Evolutionary conservation across 129 eudicot species (phyloP).

Genomic region (Helianthus tuberosus): DNA sequence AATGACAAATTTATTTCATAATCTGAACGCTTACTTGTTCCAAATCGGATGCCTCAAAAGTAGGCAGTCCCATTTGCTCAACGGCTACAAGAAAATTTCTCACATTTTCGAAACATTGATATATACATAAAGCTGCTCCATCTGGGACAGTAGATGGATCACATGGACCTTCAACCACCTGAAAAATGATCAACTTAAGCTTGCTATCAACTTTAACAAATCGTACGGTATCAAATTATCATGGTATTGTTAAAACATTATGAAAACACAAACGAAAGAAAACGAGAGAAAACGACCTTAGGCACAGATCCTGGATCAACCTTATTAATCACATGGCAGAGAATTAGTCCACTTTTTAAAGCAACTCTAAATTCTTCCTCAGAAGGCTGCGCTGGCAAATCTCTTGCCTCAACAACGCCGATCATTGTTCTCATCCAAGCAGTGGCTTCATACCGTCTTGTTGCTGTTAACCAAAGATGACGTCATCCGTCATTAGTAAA

Average conservation of each 20-base stretch:
- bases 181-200: slow-evolving; percentile 26
- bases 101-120: slow-evolving; percentile 88
- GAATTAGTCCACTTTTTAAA: slow-evolving; percentile 87
- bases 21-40: slow-evolving; percentile 68
- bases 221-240: background rate
- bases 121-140: slow-evolving; percentile 91
- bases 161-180: slow-evolving; percentile 91
- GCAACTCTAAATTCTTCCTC: slow-evolving; percentile 95
- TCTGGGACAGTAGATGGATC: slow-evolving; percentile 69
- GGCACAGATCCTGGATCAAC: slow-evolving; percentile 88
- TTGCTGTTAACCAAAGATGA: slow-evolving; percentile 45
- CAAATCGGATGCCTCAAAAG: slow-evolving; percentile 90
- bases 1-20: background rate
- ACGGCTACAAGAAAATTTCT: slow-evolving; percentile 88
- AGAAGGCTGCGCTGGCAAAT: slow-evolving; percentile 95
- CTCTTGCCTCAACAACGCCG: slow-evolving; percentile 89
- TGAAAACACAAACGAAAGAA: background rate
- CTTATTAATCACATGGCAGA: slow-evolving; percentile 78
- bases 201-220: slow-evolving; percentile 9
- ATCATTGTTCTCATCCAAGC: slow-evolving; percentile 85
- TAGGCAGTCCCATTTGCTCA: slow-evolving; percentile 74
- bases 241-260: no score
- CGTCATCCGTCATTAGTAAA: background rate
- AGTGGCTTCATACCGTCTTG: slow-evolving; percentile 86
- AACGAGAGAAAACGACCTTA: slow-evolving; percentile 47